Base-by-base conservation (phyloP, 2,329 filamentous ascomycete genomes). In the Didymella exigua region DNA sequence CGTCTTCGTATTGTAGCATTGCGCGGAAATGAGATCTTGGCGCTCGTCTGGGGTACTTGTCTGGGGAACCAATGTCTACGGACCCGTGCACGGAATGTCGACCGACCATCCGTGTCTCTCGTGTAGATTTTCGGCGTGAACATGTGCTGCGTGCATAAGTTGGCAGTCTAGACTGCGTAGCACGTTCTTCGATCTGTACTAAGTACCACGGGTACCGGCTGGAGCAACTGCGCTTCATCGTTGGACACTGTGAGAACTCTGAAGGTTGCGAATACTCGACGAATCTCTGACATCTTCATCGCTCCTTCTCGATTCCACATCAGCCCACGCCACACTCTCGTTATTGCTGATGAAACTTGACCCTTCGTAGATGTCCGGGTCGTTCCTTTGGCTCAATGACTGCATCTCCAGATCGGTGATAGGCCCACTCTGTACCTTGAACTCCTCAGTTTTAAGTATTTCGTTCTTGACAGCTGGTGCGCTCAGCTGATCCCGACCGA, bases 381-480 rank as follows among this genome's bases (percentile, higher is more conserved):
- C 50, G 2, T 33, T 7, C 8, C 19, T 37, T 16, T 52, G 41
- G n/a, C 19, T 36, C 5, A 40, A 24, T 3, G 31, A 46, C 19
- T 46, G 34, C 37, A 37, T 42, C 21, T 47, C 41, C 23, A 50
- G 0, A 13, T 46, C 41, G 1, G n/a, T 19, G 8, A 16, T n/a
- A 1, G 40, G 42, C 10, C 40, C 36, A 30, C 52, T 63, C 13
- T 49, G 52, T 4, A 61, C 29, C 6, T 49, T 56, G 18, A 58
- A 49, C 24, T 64, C 54, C 38, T 55, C 44, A 2, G 57, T 49
- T 19, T 41, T 51, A 10, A 50, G 31, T 8, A 53, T 57, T n/a
- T 37, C 46, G 3, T 45, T 55, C 7, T 44, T 29, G 3, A 38
- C n/a, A 4, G 47, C 16, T 11, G 46, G 26, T 13, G 43, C 38